These are phyloP conservation scores for Metschnikowia dekortorum DNA, from an alignment of 805 yeast genomes.

Conservation along the genomic window DNA sequence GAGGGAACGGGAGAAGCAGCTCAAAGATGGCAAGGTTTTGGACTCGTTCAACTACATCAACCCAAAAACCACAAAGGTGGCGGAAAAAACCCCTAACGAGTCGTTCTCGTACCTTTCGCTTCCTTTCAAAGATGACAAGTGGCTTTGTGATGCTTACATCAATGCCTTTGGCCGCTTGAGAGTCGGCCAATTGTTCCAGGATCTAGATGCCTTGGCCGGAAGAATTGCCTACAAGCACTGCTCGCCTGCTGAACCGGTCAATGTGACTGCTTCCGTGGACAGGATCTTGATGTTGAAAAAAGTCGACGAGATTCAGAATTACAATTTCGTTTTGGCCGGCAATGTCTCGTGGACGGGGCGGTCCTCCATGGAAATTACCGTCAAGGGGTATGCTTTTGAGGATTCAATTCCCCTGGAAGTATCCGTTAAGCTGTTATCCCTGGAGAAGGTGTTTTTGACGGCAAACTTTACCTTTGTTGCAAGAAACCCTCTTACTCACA, in stretches of 20 bases:
- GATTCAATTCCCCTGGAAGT: slow-evolving; percentile 49
- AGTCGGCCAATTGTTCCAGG: slow-evolving; percentile 92
- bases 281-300: slow-evolving; percentile 82
- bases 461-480: slow-evolving; percentile 96
- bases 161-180: slow-evolving; percentile 88
- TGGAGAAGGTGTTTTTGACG: slow-evolving; percentile 69
- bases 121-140: slow-evolving; percentile 80
- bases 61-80: slow-evolving; percentile 65
- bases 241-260: slow-evolving; percentile 92
- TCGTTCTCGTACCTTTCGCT: slow-evolving; percentile 66
- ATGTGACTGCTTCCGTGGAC: slow-evolving; percentile 94
- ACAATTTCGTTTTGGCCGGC: slow-evolving; percentile 83
- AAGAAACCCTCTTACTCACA: slow-evolving; percentile 88
- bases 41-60: slow-evolving; percentile 69
- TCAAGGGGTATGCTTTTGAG: slow-evolving; percentile 77
- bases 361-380: slow-evolving; percentile 92
- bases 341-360: slow-evolving; percentile 91
- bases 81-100: slow-evolving; percentile 72
- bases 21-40: slow-evolving; percentile 66
- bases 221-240: slow-evolving; percentile 90
- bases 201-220: slow-evolving; percentile 90
- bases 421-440: slow-evolving; percentile 54
- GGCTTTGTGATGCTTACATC: slow-evolving; percentile 82
- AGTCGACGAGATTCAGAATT: slow-evolving; percentile 69
- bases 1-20: slow-evolving; percentile 63